Evolutionary conservation across 2,329 filamentous ascomycete species (phyloP), one percentile per base, ranked within the genome.

Genomic region (Exophiala sp.): DNA sequence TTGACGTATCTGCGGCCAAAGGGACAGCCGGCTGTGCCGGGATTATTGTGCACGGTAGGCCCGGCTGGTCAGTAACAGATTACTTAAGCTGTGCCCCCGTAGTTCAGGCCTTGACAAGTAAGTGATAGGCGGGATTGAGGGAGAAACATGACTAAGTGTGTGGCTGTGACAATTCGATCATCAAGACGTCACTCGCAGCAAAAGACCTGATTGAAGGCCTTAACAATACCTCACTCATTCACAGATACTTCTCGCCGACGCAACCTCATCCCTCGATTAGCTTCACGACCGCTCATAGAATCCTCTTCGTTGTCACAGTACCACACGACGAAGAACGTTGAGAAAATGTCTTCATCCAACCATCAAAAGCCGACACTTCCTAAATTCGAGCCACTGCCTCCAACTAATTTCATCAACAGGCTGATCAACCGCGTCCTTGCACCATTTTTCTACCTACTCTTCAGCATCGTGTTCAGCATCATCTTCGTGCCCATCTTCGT

Each of bases 371-470:
- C 49, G 7, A 38, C 40, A 14, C 42, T 59, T 8, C 57, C 57
- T 20, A 55, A 56, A 18, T 59, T 59, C 54, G 53, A 59, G 34
- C 57, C 57, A 11, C 46, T 59, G 2, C 53, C 57, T 9, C 49
- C 49, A 6, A 54, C 46, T 33, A 52, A 55, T 20, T 42, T 55
- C 32, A 32, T 59, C 49, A 56, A 59, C 24, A 32, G 57, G 10
- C 29, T 59, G 8, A 59, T 59, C 46, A 59, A 59, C 21, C 42
- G 42, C 14, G 14, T 59, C 18, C 53, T 59, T 7, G 57, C 57
- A 9, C 57, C 57, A 20, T 34, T 59, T 1, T 59, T 54, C 53
- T 59, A 59, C 41, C 53, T 57, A 8, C 40, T 59, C 50, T 59
- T 59, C 42, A 59, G 53, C 12, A 52, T 55, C 11, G 46, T 59